Evolutionary conservation across 306 rosid species (phyloP).

Genomic region (Sophora flavescens): DNA sequence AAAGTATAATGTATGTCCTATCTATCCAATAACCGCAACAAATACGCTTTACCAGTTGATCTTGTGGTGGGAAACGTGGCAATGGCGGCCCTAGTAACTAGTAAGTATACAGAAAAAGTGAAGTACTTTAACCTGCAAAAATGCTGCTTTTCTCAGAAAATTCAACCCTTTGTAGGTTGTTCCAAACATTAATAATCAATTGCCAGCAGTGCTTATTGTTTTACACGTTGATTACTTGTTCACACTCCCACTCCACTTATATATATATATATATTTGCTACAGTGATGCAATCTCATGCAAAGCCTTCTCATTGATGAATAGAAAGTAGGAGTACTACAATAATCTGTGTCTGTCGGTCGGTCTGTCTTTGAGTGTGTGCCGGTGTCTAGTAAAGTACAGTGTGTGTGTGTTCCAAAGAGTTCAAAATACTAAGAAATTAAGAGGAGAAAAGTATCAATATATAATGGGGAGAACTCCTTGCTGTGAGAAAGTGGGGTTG

Average conservation of each 20-base stretch:
- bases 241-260: background rate
- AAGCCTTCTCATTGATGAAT: background rate
- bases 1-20: background rate
- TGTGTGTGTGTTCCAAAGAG: background rate
- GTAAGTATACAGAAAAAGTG: background rate
- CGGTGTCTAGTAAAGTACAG: background rate
- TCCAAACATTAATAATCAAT: background rate
- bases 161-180: background rate
- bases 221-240: background rate
- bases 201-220: background rate
- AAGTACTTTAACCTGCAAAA: constrained; percentile 30
- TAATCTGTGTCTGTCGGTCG: background rate
- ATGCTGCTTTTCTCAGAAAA: background rate
- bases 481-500: constrained; percentile 81
- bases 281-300: constrained; percentile 18
- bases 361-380: background rate
- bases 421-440: too few relatives aligned
- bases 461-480: constrained; percentile 76
- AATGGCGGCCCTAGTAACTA: background rate
- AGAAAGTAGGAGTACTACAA: background rate
- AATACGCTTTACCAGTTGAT: constrained; percentile 20
- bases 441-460: too few relatives aligned
- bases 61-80: constrained; percentile 28
- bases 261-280: constrained; percentile 24
- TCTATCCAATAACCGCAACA: constrained; percentile 27